Base-by-base conservation (phyloP, 345 rosid genomes). In the Moricandia moricandioides region DNA sequence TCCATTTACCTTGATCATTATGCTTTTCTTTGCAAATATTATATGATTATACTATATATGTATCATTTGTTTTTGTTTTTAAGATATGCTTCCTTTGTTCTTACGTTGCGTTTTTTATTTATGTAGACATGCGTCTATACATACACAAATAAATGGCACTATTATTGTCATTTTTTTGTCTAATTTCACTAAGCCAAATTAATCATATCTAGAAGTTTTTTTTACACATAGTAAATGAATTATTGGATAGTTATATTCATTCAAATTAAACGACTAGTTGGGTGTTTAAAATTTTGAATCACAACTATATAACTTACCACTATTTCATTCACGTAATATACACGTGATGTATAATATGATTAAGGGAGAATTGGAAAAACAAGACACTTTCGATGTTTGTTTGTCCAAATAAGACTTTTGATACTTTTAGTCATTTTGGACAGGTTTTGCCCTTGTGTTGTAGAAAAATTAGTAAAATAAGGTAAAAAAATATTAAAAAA, bases 1-100 rank as follows among this genome's bases (percentile, higher is more conserved):
- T 69, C 79, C 45, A 52, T 39, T 62, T 8, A 35, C 57, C n/a
- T 76, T 76, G 70, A 69, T 49, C 37, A 76, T 29, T 69, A 67
- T 69, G 39, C 63, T 52, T 37, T 11, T 68, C 55, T 66, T 74
- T 31, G 10, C 12, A 14, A 60, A 60, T 60, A 33, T 8, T 60
- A 59, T 40, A 40, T 40, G 47, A 40, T 40, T 40, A 40, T 40
- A 40, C 47, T 40, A 47, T 47, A 47, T 6, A 14, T 47, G 18
- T 27, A 21, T 40, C 12, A 34, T 6, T 54, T 58, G 1, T 29
- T 40, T 70, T 43, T 70, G 21, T 39, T 27, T 1, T 14, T 13
- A 16, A 39, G 18, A 54, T 4, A 54, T 54, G 13, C 27, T 9
- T 54, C 13, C 5, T 54, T 54, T 54, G 58, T 54, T 54, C 58